Conservation (phyloP, 2,329 filamentous ascomycete species). For the Sordariomycetes sp. region DNA sequence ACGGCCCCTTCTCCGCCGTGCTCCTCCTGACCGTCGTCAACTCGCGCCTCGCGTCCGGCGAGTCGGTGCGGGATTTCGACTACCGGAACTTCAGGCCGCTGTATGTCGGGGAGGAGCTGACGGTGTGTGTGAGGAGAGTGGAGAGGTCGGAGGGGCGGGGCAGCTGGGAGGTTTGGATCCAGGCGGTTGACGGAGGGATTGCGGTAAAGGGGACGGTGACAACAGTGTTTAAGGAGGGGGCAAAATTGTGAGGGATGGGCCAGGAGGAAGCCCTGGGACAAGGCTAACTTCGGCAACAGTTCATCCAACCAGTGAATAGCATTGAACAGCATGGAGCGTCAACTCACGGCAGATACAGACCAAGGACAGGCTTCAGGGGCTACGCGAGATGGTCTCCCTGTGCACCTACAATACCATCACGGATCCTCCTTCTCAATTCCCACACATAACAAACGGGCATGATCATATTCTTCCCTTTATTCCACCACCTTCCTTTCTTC, state of each 20-base stretch:
- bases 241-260: not conserved
- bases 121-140: conserved; percentile 51
- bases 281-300: too few relatives aligned
- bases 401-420: not conserved
- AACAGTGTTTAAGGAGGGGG: not conserved
- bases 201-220: conserved; percentile 47
- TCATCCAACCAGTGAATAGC: too few relatives aligned
- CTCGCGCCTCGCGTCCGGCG: conserved; percentile 10
- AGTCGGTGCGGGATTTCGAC: conserved; percentile 44
- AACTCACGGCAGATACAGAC: not conserved
- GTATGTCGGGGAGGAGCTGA: conserved; percentile 62
- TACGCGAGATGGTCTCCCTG: not conserved
- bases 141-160: conserved; percentile 26
- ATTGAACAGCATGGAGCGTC: not conserved
- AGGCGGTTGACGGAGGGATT: conserved; percentile 48
- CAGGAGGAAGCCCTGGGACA: too few relatives aligned
- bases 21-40: conserved; percentile 61
- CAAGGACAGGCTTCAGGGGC: not conserved
- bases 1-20: conserved; percentile 72
- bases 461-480: too few relatives aligned
- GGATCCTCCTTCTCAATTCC: not conserved
- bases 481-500: not conserved
- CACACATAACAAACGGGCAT: not conserved
- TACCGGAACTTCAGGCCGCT: conserved; percentile 79
- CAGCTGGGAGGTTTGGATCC: conserved; percentile 55